These are phyloP conservation scores for Magnusiomyces sp. DNA, from an alignment of 1,139 yeast genomes.

Conservation along the genomic window DNA sequence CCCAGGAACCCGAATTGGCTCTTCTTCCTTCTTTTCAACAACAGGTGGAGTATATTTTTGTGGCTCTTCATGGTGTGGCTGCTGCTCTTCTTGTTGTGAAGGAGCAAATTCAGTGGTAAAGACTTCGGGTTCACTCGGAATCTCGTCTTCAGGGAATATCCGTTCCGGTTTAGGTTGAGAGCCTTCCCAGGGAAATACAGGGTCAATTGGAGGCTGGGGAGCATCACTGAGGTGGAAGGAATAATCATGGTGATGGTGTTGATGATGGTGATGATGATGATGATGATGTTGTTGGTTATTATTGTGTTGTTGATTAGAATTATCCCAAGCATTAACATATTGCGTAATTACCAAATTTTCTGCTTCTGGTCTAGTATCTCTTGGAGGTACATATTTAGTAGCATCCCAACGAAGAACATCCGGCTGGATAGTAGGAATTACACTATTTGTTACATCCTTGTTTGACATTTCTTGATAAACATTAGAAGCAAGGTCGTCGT, in stretches of 20 bases:
- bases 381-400: slow-evolving; percentile 35
- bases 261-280: slow-evolving; percentile 4
- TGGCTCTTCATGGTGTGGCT: background rate
- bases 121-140: background rate
- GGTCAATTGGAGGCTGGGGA: slow-evolving; percentile 9
- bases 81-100: slow-evolving; percentile 1
- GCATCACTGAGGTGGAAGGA: background rate
- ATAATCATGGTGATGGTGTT: background rate
- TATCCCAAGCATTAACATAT: slow-evolving; percentile 28
- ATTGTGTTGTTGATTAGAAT: background rate
- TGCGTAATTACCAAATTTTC: slow-evolving; percentile 22
- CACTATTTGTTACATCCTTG: too few relatives aligned
- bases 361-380: slow-evolving; percentile 36
- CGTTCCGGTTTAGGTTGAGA: slow-evolving; percentile 10
- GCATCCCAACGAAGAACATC: slow-evolving; percentile 37
- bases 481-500: background rate
- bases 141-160: slow-evolving; percentile 17
- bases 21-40: slow-evolving; percentile 1
- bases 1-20: background rate
- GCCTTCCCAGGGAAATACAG: slow-evolving; percentile 15
- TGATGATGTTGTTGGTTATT: slow-evolving; percentile 1
- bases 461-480: background rate
- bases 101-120: slow-evolving; percentile 7
- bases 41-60: background rate
- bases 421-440: slow-evolving; percentile 23